These are phyloP conservation scores for Symbiodinium pilosum DNA, from an alignment of 73 alveolate genomes.

Conservation along the genomic window DNA sequence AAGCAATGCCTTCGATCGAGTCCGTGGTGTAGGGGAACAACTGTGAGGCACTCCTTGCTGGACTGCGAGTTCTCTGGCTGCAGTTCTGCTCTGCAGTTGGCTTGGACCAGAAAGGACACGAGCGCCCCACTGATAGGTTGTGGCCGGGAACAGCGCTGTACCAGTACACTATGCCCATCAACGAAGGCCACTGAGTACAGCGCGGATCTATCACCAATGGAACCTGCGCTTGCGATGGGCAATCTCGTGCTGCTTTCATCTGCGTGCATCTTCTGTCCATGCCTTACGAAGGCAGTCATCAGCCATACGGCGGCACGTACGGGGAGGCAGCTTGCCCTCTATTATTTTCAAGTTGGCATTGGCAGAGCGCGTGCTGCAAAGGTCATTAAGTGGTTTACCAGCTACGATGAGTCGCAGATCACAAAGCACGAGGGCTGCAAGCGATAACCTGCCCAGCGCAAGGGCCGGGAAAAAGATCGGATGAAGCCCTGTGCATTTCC, in stretches of 20 bases:
- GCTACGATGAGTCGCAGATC: slow-evolving; percentile 86
- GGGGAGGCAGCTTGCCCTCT: slow-evolving; percentile 26
- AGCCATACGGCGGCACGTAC: slow-evolving; percentile 71
- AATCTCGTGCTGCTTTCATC: no score
- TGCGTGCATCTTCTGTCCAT: no score
- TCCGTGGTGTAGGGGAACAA: no score
- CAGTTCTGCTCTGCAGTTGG: no score
- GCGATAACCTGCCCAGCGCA: background rate
- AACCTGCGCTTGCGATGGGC: background rate
- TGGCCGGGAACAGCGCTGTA: slow-evolving; percentile 78
- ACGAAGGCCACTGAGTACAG: slow-evolving; percentile 65
- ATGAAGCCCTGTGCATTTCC: no score
- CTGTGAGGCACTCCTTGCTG: slow-evolving; percentile 77
- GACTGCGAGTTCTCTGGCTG: slow-evolving; percentile 44
- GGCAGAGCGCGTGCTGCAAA: no score
- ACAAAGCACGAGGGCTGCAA: slow-evolving; percentile 43
- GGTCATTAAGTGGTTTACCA: slow-evolving; percentile 81
- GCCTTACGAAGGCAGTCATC: slow-evolving; percentile 36
- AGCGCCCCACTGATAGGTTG: slow-evolving; percentile 31
- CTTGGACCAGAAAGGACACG: no score
- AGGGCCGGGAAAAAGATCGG: no score
- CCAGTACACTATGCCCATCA: slow-evolving; percentile 83
- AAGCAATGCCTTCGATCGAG: no score
- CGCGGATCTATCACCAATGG: no score
- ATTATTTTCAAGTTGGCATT: background rate